Percentiles rank a stretch among this genome's conserved stretches.
These are phyloP conservation scores for Carex parvula DNA, from an alignment of 176 grass and related monocot species.

Conservation along the genomic window DNA sequence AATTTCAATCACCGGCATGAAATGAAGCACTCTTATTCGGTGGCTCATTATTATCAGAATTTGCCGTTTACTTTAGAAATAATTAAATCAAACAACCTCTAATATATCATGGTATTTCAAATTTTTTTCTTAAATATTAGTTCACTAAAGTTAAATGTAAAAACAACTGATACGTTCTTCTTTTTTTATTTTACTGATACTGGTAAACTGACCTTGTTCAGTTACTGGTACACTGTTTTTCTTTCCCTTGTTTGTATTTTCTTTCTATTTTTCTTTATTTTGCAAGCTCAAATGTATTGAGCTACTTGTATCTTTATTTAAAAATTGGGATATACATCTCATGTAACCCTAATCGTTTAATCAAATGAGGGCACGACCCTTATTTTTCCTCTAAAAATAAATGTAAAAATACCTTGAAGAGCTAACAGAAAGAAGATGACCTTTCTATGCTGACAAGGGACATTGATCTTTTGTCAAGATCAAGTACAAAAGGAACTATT, in stretches of 20 bases:
- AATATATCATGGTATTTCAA: background rate
- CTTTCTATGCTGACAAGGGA: background rate
- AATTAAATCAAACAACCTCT: background rate
- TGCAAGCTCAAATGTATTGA: no score
- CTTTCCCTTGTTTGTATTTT: no score
- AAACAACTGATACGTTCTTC: no score
- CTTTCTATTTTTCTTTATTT: no score
- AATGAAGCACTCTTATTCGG: background rate
- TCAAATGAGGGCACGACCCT: no score
- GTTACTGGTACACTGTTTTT: no score
- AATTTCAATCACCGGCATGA: background rate
- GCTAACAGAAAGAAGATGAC: background rate
- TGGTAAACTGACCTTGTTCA: no score
- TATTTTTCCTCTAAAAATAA: background rate
- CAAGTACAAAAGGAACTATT: constrained; percentile 13
- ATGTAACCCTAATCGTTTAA: no score
- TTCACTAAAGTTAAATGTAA: background rate
- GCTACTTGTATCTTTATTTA: no score
- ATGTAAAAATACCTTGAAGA: background rate
- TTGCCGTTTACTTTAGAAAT: background rate
- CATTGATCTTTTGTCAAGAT: background rate
- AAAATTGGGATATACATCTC: no score
- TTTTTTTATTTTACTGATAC: no score
- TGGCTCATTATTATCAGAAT: background rate
- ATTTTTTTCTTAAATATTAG: background rate